A percentile compares a stretch with the other conserved stretches of the same genome.
phyloP scores from a whole-genome alignment of 805 yeast species.

The Diddensiella transvaalensis region DNA sequence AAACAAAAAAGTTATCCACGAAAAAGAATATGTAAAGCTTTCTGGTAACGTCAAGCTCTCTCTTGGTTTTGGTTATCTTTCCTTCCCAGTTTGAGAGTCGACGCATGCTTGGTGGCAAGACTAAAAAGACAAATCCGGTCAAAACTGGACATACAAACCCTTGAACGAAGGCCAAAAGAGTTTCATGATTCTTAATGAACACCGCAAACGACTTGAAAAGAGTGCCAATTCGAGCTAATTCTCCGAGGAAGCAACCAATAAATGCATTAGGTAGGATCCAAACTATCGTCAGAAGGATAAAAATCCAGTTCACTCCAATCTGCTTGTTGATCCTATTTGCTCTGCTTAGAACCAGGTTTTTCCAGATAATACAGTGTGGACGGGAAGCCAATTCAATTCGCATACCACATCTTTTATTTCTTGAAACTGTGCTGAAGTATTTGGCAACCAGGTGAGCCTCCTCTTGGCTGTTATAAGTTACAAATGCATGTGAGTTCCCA shows the following conservation, averaged over 20 bases:
- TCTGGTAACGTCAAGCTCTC: slow-evolving; percentile 36
- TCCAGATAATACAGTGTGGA: slow-evolving; percentile 37
- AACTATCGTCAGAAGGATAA: slow-evolving; percentile 27
- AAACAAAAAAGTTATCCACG: slow-evolving; percentile 36
- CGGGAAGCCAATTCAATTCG: slow-evolving; percentile 31
- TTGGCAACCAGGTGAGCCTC: slow-evolving; percentile 28
- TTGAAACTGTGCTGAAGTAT: neutral
- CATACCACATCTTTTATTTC: slow-evolving; percentile 15
- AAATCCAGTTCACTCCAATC: slow-evolving; percentile 32
- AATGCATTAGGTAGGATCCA: slow-evolving; percentile 41
- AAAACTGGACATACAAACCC: slow-evolving; percentile 38
- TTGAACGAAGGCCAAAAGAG: slow-evolving; percentile 35
- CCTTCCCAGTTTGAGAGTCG: slow-evolving; percentile 38
- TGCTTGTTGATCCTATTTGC: slow-evolving; percentile 31
- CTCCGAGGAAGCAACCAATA: slow-evolving; percentile 38
- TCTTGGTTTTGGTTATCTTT: slow-evolving; percentile 32
- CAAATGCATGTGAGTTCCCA: slow-evolving; percentile 33
- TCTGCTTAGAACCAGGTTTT: slow-evolving; percentile 29
- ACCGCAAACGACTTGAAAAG: slow-evolving; percentile 34
- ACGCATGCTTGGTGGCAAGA: slow-evolving; percentile 37
- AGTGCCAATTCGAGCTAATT: slow-evolving; percentile 34
- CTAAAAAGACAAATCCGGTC: slow-evolving; percentile 33
- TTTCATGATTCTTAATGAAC: slow-evolving; percentile 27
- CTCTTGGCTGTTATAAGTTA: slow-evolving; percentile 25
- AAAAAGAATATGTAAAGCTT: slow-evolving; percentile 38